Base-by-base conservation (phyloP, 257 asterid genomes). In the Solanum pennellii region DNA sequence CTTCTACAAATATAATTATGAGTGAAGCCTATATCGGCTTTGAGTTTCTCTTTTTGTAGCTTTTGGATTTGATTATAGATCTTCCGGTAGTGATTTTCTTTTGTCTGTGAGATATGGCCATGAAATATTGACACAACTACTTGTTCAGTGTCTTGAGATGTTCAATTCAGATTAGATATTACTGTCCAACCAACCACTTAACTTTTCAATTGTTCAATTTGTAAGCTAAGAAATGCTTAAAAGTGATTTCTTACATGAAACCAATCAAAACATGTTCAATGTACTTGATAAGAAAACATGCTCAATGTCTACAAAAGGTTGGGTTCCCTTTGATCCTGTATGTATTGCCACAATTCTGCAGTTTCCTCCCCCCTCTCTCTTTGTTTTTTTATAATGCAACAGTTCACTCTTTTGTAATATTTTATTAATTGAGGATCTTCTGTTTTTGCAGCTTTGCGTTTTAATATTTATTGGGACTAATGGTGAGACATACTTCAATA, bases 401-500 rank as follows among this genome's bases (percentile, higher is more conserved):
- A 27, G 44, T 31, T 80, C n/a, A 3, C 69, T 49, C 56, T 56
- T 49, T 82, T 10, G 29, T 82, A 10, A 49, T 18, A 29, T 33
- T 29, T 82, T 16, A 49, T 29, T 82, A 5, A 85, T 83, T 82
- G 77, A 16, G 10, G 14, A 25, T 60, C 27, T 49, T 82, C 7
- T 42, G n/a, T 84, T 12, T 75, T 49, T 91, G 91, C 91, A 91
- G 93, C 90, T 91, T 79, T 91, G 93, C 88, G 44, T 86, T 89
- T 87, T 85, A 42, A 90, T 91, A 83, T 89, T 91, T 75, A 60
- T 91, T 13, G 92, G 93, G 86, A 88, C 92, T 72, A 88, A 91
- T 56, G 90, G 93, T 3, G 91, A 91, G 85, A 90, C 91, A 14
- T 90, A 90, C 91, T 91, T 90, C 89, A 89, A 88, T 85, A 90